Evolutionary conservation across 805 yeast genomes (phyloP).

Genomic region (Ogataea kodamae): DNA sequence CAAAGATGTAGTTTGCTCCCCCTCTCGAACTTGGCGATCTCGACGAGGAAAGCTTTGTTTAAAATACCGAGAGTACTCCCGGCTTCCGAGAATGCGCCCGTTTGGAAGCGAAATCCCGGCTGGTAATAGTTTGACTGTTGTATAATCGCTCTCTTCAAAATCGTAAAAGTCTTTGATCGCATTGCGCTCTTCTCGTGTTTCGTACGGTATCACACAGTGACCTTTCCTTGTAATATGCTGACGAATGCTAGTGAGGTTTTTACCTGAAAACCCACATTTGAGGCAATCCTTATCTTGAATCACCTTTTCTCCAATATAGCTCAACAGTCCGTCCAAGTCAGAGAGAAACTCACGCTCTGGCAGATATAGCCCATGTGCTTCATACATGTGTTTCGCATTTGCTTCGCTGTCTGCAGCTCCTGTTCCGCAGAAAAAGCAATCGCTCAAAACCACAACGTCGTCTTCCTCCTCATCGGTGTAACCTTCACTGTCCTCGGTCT

Average conservation of each 20-base stretch:
- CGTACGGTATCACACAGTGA: conserved; percentile 88
- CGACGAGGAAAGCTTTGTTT: conserved; percentile 52
- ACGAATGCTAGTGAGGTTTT: conserved; percentile 74
- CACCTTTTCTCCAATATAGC: conserved; percentile 69
- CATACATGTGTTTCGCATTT: conserved; percentile 68
- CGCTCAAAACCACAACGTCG: conserved; percentile 35
- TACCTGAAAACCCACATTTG: conserved; percentile 78
- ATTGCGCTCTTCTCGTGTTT: conserved; percentile 66
- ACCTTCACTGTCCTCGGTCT: conserved; percentile 18
- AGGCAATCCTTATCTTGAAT: conserved; percentile 79
- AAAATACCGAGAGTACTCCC: conserved; percentile 63
- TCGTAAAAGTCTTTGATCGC: conserved; percentile 75
- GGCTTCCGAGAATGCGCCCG: conserved; percentile 76
- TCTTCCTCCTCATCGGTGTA: conserved; percentile 12
- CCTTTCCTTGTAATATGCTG: conserved; percentile 82
- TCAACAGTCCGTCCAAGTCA: conserved; percentile 66
- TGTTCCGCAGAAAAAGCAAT: conserved; percentile 49
- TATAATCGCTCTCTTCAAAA: conserved; percentile 39
- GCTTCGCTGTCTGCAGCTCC: conserved; percentile 39
- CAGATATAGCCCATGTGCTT: conserved; percentile 76
- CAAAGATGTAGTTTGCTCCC: conserved; percentile 50
- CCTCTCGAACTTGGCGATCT: conserved; percentile 48
- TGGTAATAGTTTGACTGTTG: conserved; percentile 29
- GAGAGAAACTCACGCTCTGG: conserved; percentile 74
- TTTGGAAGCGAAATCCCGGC: conserved; percentile 69